Base-by-base conservation (phyloP, 768 basidiomycete genomes). In the Calocybe cyanea region DNA sequence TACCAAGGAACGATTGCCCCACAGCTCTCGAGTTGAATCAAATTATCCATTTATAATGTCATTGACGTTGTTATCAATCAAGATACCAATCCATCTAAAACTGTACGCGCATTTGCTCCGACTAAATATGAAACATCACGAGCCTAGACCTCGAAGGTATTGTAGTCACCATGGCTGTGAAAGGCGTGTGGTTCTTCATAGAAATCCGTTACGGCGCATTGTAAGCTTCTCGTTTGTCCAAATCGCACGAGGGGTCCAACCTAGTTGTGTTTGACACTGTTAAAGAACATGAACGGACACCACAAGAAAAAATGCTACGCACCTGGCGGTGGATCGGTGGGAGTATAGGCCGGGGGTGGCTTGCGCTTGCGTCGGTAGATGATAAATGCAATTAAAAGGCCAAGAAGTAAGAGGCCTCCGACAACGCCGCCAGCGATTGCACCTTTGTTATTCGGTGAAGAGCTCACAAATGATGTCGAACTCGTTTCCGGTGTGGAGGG, bases 381-480 rank as follows among this genome's bases (percentile, higher is more conserved):
- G 35, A 58, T 30, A 28, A 54, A 36, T 10, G 34, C 45, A 24
- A 46, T 39, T 2, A 58, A 10, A 2, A 60, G 40, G 13, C 34
- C 36, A 14, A 57, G 41, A 14, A 53, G 25, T 3, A 56, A 38
- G 25, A 61, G 43, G 4, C 41, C 49, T 2, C 49, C 55, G 25
- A 59, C 43, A 15, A 59, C 41, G 9, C 52, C 57, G 23, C 59
- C 56, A 14, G 54, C 59, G 19, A 60, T 54, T 7, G 52, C 46
- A 1, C 59, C 56, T 35, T 41, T 41, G 15, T 41, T 28, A 30
- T 33, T 38, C 24, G 52, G 32, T 11, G 41, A 19, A 17, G 49
- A 47, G 20, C n/a, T 42, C 15, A 4, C 23, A 21, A 25, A 41
- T 1, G 31, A 28, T n/a, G 23, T 4, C 5, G 25, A 28, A 28